A percentile compares a stretch with the other conserved stretches of the same genome.
Evolutionary conservation across 495 filamentous ascomycete species (phyloP).

Genomic region (Letharia lupina): DNA sequence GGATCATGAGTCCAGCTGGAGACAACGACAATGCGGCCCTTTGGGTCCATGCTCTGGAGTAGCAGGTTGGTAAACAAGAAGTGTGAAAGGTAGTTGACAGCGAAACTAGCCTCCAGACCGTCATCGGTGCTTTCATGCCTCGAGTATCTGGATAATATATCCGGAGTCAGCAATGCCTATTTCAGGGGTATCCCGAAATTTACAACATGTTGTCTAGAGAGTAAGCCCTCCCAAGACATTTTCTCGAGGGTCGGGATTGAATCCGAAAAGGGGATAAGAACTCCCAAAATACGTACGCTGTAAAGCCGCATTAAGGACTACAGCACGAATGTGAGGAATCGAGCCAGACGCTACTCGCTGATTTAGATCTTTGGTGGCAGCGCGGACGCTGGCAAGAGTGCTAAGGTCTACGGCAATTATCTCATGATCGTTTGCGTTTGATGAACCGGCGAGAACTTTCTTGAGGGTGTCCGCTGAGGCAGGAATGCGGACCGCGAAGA

Average conservation of each 20-base stretch:
- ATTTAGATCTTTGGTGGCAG: neutral
- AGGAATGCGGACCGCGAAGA: neutral
- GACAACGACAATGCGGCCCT: neutral
- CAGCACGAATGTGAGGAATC: too few relatives aligned
- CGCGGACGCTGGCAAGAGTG: neutral
- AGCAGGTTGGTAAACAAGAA: constrained; percentile 6
- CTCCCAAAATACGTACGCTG: neutral
- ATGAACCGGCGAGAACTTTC: neutral
- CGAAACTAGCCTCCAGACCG: neutral
- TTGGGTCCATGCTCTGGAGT: constrained; percentile 11
- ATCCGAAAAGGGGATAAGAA: too few relatives aligned
- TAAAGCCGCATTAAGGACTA: neutral
- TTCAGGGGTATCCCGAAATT: too few relatives aligned
- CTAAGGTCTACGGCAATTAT: neutral
- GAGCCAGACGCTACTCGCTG: neutral
- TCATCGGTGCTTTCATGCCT: neutral
- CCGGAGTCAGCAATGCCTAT: too few relatives aligned
- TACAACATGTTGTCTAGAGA: too few relatives aligned
- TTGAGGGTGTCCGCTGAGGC: neutral
- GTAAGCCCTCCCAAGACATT: too few relatives aligned
- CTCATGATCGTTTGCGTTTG: neutral
- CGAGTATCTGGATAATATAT: too few relatives aligned
- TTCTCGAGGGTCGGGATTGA: too few relatives aligned
- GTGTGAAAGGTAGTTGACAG: neutral
- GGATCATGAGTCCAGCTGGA: constrained; percentile 13